Conservation (phyloP, 2,329 filamentous ascomycete species). For the Polychaeton citri region DNA sequence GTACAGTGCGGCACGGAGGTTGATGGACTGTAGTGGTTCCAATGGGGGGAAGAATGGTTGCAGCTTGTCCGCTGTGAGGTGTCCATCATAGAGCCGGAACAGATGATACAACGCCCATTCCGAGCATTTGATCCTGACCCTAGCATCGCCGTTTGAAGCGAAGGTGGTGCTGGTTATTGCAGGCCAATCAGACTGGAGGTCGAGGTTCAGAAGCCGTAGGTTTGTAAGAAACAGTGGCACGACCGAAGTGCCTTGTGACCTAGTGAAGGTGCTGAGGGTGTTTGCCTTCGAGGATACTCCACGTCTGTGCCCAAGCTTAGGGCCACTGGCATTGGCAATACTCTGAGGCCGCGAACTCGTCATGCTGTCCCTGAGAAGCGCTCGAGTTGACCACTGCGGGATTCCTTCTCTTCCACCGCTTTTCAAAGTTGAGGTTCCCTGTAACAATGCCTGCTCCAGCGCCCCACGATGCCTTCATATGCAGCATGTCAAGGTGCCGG, state of each 20-base stretch:
- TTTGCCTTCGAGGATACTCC: not conserved
- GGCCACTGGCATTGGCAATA: not conserved
- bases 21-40: slow-evolving; percentile 81
- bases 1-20: slow-evolving; percentile 72
- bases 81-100: slow-evolving; percentile 69
- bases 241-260: slow-evolving; percentile 31
- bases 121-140: slow-evolving; percentile 65
- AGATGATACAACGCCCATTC: slow-evolving; percentile 90
- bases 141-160: slow-evolving; percentile 47
- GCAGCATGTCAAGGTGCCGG: not conserved
- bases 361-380: too few species aligned
- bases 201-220: slow-evolving; percentile 67
- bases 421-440: too few species aligned
- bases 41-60: slow-evolving; percentile 81
- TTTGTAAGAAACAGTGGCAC: slow-evolving; percentile 66
- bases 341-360: not conserved
- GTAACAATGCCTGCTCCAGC: too few species aligned
- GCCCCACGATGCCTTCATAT: not conserved
- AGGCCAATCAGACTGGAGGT: slow-evolving; percentile 68
- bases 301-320: not conserved
- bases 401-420: too few species aligned
- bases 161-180: slow-evolving; percentile 58
- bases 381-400: too few species aligned
- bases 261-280: not conserved
- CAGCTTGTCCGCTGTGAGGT: slow-evolving; percentile 67